Conservation (phyloP, 805 yeast genomes). For the Pichia insulana region DNA sequence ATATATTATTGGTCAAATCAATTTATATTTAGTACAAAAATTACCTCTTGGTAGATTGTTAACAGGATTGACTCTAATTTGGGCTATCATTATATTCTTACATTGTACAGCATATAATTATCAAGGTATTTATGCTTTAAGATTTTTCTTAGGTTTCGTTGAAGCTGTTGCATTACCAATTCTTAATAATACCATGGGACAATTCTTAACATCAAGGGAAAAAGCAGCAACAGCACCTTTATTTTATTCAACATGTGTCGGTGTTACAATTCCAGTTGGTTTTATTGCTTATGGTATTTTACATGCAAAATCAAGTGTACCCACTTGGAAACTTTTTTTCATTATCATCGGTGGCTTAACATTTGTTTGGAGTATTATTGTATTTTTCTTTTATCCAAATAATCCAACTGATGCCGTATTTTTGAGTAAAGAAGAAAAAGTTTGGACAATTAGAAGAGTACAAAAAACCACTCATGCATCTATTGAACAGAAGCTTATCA, state of each 20-base stretch:
- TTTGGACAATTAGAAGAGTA: slow-evolving; percentile 39
- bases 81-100: slow-evolving; percentile 40
- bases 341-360: slow-evolving; percentile 51
- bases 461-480: slow-evolving; percentile 31
- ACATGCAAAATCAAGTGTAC: slow-evolving; percentile 21
- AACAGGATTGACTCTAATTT: slow-evolving; percentile 28
- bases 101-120: slow-evolving; percentile 38
- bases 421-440: slow-evolving; percentile 40
- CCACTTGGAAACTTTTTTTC: slow-evolving; percentile 46
- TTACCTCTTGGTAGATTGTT: slow-evolving; percentile 34
- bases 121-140: slow-evolving; percentile 37
- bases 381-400: slow-evolving; percentile 40
- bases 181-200: slow-evolving; percentile 39
- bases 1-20: slow-evolving; percentile 37
- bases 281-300: slow-evolving; percentile 32
- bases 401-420: slow-evolving; percentile 47
- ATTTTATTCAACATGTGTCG: slow-evolving; percentile 44
- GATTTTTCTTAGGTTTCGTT: slow-evolving; percentile 45
- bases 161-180: slow-evolving; percentile 38
- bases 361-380: slow-evolving; percentile 28
- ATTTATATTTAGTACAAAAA: slow-evolving; percentile 36
- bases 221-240: slow-evolving; percentile 45
- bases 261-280: slow-evolving; percentile 36
- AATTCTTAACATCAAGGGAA: slow-evolving; percentile 37
- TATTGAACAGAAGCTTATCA: slow-evolving; percentile 38